Evolutionary conservation across 106 monocot genomes (phyloP).

Genomic region (Allium fistulosum): DNA sequence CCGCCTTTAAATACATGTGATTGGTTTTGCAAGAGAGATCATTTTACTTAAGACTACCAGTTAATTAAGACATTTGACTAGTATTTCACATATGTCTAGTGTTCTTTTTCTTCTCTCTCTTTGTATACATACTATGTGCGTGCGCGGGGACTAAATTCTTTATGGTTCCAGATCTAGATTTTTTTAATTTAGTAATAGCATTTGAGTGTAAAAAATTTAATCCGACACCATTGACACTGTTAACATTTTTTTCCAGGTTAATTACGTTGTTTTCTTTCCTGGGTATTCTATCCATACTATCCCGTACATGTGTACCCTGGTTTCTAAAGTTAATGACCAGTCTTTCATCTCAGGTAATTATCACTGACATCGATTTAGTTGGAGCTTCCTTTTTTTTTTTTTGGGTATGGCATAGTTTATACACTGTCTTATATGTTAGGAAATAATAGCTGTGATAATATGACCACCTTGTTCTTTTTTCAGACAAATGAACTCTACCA

Average conservation of each 20-base stretch:
- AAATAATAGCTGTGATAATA: too few relatives aligned
- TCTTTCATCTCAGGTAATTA: slow-evolving; percentile 69
- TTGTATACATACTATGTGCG: too few relatives aligned
- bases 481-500: slow-evolving; percentile 64
- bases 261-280: slow-evolving; percentile 49
- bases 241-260: slow-evolving; percentile 23
- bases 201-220: too few relatives aligned
- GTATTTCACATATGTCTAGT: too few relatives aligned
- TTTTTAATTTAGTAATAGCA: background rate
- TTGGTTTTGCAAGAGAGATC: too few relatives aligned
- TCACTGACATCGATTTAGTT: background rate
- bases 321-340: slow-evolving; percentile 75
- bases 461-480: background rate
- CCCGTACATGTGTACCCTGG: slow-evolving; percentile 61
- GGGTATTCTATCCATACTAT: slow-evolving; percentile 48
- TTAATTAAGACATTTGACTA: too few relatives aligned
- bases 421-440: too few relatives aligned
- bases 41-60: too few relatives aligned
- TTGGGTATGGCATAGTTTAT: too few relatives aligned
- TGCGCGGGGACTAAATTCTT: background rate
- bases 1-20: too few relatives aligned
- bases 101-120: too few relatives aligned
- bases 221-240: too few relatives aligned
- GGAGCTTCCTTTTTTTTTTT: background rate
- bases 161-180: background rate